Evolutionary conservation across 2,329 filamentous ascomycete species (phyloP), one percentile per base, ranked within the genome.

Genomic region (Pyricularia pennisetigena): DNA sequence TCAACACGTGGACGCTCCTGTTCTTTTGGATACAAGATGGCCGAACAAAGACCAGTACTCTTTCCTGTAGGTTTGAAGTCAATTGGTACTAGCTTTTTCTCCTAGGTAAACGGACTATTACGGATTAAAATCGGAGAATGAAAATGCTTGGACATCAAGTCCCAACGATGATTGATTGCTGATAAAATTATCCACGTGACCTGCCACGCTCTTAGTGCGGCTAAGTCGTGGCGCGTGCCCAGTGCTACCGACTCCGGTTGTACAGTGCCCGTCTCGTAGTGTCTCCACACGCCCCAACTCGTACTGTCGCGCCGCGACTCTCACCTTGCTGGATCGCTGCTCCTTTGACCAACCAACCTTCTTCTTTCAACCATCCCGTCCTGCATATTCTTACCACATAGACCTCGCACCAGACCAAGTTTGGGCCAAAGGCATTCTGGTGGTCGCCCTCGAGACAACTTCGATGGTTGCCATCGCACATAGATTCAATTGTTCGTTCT

Each of bases 401-500:
- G n/a, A 14, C 16, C 41, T 61, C 57, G 23, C 28, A 28, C 57
- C n/a, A 61, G 23, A 61, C 57, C 23, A 59, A 59, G 20, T 61
- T 28, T n/a, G 24, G 57, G 57, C 57, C 57, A 61, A 61, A 24
- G 57, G 23, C 23, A 26, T 12, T 61, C 57, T 24, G 24, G 9
- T 28, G n/a, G 57, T 61, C 57, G 57, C 4, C 57, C 57, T 61
- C 57, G 57, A 24, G 57, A 61, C 24, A 61, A 28, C n/a, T 24
- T 61, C 57, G 57, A 61, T 61, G 57, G 23, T 61, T 61, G 8
- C 24, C n/a, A 61, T 57, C 30, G 64, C 35, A 68, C 35, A 66
- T 49, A 35, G 64, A 54, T 57, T 49, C 61, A 69, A 71, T 72
- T 72, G 72, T 72, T 72, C 70, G 72, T 73, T 69, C 59, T 54